Base-by-base conservation (phyloP, 2,329 filamentous ascomycete genomes). In the Hypocreales sp. region DNA sequence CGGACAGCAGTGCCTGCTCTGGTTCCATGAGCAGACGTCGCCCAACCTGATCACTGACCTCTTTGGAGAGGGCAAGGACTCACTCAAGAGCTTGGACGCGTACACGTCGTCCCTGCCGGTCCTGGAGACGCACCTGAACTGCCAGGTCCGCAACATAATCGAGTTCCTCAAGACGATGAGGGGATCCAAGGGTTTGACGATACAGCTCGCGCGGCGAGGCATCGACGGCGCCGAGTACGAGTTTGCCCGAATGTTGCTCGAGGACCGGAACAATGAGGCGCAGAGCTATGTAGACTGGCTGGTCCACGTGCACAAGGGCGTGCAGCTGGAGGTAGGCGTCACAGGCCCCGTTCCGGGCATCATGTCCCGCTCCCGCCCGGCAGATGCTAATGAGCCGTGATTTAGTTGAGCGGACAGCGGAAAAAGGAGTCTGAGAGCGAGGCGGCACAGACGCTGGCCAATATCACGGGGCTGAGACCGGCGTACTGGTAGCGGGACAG, bases 271-370 rank as follows among this genome's bases (percentile, higher is more conserved):
- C 51, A 93, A 93, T 40, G 90, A 98, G 58, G 90, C 90, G 20
- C 86, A 92, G 56, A 92, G 81, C 48, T 98, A 95, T 53, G 90
- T 95, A 19, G 90, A 98, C 56, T 98, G 90, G 90, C 63, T 98
- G 44, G 90, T 98, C 31, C 81, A 93, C 53, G 67, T 95, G 35
- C 90, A 98, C 55, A 78, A 87, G 42, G 76, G 80, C 40, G 90
- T 98, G 37, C 86, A 93, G 48, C 62, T 93, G 37, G 90, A 98
- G 67, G 72, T 78, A 51, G 55, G 67, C 54, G 17, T n/a, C n/a
- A n/a, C n/a, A n/a, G n/a, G n/a, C n/a, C n/a, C n/a, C n/a, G n/a
- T n/a, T n/a, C n/a, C n/a, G n/a, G n/a, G n/a, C n/a, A n/a, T n/a
- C n/a, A n/a, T n/a, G n/a, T n/a, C n/a, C n/a, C n/a, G n/a, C n/a